A percentile compares a stretch with the other conserved stretches of the same genome.
Evolutionary conservation across 306 rosid species (phyloP).

Genomic region (Rosa rugosa): DNA sequence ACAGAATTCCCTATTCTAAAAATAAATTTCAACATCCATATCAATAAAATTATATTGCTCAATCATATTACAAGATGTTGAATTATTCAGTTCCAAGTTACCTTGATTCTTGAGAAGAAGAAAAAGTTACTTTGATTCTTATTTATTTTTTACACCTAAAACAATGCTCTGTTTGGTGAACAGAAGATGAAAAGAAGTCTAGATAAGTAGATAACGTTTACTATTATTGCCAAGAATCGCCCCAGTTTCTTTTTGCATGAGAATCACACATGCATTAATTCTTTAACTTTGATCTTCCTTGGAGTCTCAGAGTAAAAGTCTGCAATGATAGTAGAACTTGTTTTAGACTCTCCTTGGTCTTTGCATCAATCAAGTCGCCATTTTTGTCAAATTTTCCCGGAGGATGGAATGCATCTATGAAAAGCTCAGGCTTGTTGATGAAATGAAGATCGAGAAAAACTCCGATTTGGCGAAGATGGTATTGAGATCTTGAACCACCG

Average conservation of each 20-base stretch:
- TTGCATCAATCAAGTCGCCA: slow-evolving; percentile 63
- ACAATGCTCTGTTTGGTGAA: background rate
- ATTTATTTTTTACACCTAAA: background rate
- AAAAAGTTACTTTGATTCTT: background rate
- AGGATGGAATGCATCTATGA: slow-evolving; percentile 53
- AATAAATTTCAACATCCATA: no score
- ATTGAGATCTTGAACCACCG: slow-evolving; percentile 70
- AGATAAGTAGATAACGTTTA: background rate
- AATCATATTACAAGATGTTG: no score
- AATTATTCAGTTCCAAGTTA: background rate
- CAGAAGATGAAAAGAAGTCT: background rate
- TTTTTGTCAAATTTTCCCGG: slow-evolving; percentile 62
- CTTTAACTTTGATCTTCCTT: slow-evolving; percentile 22
- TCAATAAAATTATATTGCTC: no score
- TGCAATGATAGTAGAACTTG: slow-evolving; percentile 56
- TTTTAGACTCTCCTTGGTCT: slow-evolving; percentile 40
- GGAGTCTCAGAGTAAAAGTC: slow-evolving; percentile 52
- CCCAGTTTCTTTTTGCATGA: background rate
- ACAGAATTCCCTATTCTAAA: no score
- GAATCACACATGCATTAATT: background rate
- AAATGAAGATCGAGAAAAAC: slow-evolving; percentile 81
- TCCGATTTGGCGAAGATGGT: slow-evolving; percentile 88
- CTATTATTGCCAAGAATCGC: background rate
- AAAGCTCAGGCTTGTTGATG: slow-evolving; percentile 88
- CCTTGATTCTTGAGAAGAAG: background rate